Conservation (phyloP, 176 grass and related monocot genomes). For the Carex cristatella region DNA sequence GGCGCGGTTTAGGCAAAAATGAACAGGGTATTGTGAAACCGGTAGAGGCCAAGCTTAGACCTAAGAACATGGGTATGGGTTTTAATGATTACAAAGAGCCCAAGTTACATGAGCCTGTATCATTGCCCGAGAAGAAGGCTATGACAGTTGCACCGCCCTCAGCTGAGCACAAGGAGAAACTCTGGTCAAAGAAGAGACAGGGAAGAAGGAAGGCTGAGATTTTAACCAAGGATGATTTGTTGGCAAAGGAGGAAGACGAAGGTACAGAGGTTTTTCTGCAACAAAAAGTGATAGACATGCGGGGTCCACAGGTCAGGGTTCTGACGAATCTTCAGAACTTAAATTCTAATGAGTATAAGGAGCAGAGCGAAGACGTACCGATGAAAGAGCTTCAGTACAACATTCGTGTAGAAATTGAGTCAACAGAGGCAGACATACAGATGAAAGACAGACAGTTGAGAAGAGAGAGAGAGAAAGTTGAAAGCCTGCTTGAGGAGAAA, state of each 20-base stretch:
- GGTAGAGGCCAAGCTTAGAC: constrained; percentile 24
- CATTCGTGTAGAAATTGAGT: constrained; percentile 27
- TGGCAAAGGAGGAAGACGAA: constrained; percentile 35
- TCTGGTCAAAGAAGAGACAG: constrained; percentile 36
- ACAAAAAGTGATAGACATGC: constrained; percentile 31
- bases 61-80: constrained; percentile 43
- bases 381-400: constrained; percentile 41
- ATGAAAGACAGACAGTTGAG: constrained; percentile 30
- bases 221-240: constrained; percentile 27
- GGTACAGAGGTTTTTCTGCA: constrained; percentile 18
- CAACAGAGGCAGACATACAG: constrained; percentile 27
- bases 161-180: constrained; percentile 10
- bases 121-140: not conserved
- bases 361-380: constrained; percentile 29
- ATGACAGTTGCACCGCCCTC: not conserved
- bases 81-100: constrained; percentile 37
- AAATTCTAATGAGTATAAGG: constrained; percentile 27
- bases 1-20: constrained; percentile 55
- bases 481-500: constrained; percentile 31
- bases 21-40: constrained; percentile 51
- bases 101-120: constrained; percentile 18
- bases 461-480: constrained; percentile 29
- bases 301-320: constrained; percentile 35
- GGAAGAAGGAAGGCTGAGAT: constrained; percentile 28
- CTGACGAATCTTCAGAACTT: constrained; percentile 34